These are phyloP conservation scores for Apiospora arundinis DNA, from an alignment of 2,329 filamentous ascomycete species.

Conservation along the genomic window DNA sequence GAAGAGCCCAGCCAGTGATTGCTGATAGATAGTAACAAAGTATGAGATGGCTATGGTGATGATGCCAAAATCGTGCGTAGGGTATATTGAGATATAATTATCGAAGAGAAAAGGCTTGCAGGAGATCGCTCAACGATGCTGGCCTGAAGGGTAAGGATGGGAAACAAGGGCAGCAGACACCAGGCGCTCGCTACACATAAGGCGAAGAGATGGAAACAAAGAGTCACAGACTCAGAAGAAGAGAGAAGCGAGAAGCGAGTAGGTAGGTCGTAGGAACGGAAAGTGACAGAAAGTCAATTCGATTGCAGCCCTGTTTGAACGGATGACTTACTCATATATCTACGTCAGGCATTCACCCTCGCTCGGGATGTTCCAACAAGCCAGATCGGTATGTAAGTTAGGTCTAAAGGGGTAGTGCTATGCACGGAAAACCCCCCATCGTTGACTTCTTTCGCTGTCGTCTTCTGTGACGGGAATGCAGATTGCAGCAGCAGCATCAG, in stretches of 20 bases:
- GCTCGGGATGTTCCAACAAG: background rate
- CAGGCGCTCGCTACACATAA: constrained; percentile 7
- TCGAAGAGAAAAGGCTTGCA: background rate
- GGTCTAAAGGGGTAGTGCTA: background rate
- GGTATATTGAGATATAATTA: background rate
- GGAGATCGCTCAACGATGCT: background rate
- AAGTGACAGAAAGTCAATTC: constrained; percentile 13
- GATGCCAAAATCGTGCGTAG: background rate
- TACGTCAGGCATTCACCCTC: background rate
- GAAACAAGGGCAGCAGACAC: background rate
- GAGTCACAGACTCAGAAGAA: background rate
- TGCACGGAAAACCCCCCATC: background rate
- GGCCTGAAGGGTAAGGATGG: background rate
- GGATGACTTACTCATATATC: constrained; percentile 17
- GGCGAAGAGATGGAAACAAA: background rate
- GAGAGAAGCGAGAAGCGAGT: background rate
- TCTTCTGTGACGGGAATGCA: background rate
- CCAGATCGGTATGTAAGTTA: background rate
- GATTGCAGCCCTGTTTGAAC: constrained; percentile 8
- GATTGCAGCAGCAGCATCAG: background rate
- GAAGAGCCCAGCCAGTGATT: background rate
- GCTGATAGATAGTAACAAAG: background rate
- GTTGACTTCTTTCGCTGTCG: background rate
- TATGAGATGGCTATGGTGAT: background rate
- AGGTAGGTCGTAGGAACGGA: background rate